Evolutionary conservation across 148 eudicot genomes (phyloP), one percentile per base, ranked within the genome.

Genomic region (Rheum nobile): DNA sequence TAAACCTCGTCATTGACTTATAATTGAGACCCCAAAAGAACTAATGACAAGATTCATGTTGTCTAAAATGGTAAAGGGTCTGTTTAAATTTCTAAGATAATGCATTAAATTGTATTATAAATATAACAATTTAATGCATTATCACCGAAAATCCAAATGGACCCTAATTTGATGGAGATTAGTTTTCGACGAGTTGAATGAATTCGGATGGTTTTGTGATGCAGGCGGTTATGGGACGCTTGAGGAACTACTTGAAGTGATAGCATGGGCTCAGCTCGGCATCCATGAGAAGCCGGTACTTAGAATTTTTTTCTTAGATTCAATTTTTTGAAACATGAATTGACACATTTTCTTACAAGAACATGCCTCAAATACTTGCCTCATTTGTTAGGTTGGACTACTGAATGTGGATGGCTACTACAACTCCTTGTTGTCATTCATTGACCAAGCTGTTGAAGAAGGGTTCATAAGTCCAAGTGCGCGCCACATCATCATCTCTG

Each of bases 201-300:
- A 39, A n/a, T 32, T 32, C 6, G 2, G 22, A 21, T 10, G 52
- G 34, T 31, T 61, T 17, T 54, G 14, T 19, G 38, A 59, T 82
- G 72, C 82, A 95, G 99, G 99, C 76, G 99, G 99, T 48, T 95
- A 95, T 86, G 99, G 99, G 47, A 95, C 99, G 59, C 86, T 95
- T 47, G 97, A 95, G 81, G 99, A 95, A 80, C 83, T 95, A 61
- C 91, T 95, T 61, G 98, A 95, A 77, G 98, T 91, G 47, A 95
- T 95, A 71, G 90, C 99, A 22, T 95, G 97, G 99, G 99, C 99
- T 83, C 99, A 95, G 77, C 97, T 95, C 32, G 97, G 99, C 81
- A 95, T 95, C 68, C 99, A 95, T 78, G 96, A 92, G 34, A 95
- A 95, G 79, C 99, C 99, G 80, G 97, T 92, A 95, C 35, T 44